phyloP scores from a whole-genome alignment of 768 basidiomycete genomes.

The Suillus occidentalis region DNA sequence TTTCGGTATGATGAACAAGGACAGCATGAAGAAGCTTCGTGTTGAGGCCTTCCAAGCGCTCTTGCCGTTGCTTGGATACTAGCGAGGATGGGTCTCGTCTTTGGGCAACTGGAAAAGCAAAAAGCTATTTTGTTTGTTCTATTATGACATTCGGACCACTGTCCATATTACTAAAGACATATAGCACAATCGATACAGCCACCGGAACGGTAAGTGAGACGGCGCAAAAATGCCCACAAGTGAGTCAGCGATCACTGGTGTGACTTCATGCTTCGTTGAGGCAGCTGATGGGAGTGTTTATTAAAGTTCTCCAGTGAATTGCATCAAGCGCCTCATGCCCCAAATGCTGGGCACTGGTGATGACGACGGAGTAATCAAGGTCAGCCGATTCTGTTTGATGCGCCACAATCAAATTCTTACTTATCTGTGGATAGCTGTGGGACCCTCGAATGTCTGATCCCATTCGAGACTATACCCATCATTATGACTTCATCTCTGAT shows the following conservation, averaged over 20 bases:
- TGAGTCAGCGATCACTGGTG: conserved; percentile 38
- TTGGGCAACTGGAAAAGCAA: conserved; percentile 82
- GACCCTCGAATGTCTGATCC: conserved; percentile 72
- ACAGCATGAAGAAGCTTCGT: conserved; percentile 56
- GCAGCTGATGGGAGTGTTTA: conserved; percentile 29
- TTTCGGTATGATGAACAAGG: conserved; percentile 78
- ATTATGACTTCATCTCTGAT: too few relatives aligned
- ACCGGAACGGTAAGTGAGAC: conserved; percentile 53
- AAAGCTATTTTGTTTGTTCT: conserved; percentile 68
- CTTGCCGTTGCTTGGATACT: conserved; percentile 73
- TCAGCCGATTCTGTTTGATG: conserved; percentile 28
- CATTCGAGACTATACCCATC: conserved; percentile 35
- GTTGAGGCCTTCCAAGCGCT: conserved; percentile 75
- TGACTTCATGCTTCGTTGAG: conserved; percentile 25
- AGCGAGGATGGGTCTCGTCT: conserved; percentile 67
- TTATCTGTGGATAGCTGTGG: conserved; percentile 65
- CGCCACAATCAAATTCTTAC: not conserved
- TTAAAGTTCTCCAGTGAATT: conserved; percentile 79
- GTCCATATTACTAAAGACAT: conserved; percentile 16
- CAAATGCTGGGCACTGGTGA: conserved; percentile 84
- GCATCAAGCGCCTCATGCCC: conserved; percentile 69
- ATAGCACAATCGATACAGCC: conserved; percentile 65
- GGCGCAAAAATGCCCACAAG: conserved; percentile 62
- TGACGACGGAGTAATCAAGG: conserved; percentile 94
- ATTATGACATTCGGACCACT: not conserved